phyloP scores from a whole-genome alignment of 768 basidiomycete species.

The Termitomyces titanicus region DNA sequence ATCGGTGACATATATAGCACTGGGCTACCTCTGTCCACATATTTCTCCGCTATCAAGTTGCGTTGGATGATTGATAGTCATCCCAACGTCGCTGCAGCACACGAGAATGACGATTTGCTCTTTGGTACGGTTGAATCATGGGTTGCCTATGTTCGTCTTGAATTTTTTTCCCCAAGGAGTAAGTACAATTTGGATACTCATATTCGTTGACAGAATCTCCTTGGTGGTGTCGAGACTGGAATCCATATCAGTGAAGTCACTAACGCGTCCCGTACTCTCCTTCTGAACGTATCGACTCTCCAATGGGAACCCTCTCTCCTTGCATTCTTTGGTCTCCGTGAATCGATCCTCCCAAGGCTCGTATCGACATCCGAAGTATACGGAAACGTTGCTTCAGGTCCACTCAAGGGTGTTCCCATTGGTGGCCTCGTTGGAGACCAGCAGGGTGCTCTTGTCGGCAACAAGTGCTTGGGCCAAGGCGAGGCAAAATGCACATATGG shows the following conservation, averaged over 20 bases:
- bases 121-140: constrained; percentile 98
- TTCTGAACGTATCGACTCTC: constrained; percentile 79
- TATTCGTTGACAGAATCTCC: constrained; percentile 56
- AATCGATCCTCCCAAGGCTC: constrained; percentile 78
- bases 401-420: constrained; percentile 74
- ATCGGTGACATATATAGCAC: constrained; percentile 46
- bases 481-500: constrained; percentile 99
- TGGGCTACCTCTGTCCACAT: constrained; percentile 93
- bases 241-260: constrained; percentile 90
- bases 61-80: constrained; percentile 95
- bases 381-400: constrained; percentile 66
- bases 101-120: constrained; percentile 74
- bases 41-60: constrained; percentile 96
- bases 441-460: constrained; percentile 93
- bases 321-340: constrained; percentile 80
- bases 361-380: constrained; percentile 93
- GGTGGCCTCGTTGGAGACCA: constrained; percentile 97
- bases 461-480: constrained; percentile 88
- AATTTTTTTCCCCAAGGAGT: background rate
- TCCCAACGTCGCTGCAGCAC: constrained; percentile 70
- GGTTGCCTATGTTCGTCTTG: constrained; percentile 73
- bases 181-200: constrained; percentile 8
- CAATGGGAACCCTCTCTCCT: constrained; percentile 82
- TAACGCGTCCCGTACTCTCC: constrained; percentile 94
- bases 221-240: constrained; percentile 67